Percentiles rank a stretch among this genome's conserved stretches.
These are phyloP conservation scores for Cladosporium austrohemisphaericum DNA, from an alignment of 2,329 filamentous ascomycete genomes.

Conservation along the genomic window DNA sequence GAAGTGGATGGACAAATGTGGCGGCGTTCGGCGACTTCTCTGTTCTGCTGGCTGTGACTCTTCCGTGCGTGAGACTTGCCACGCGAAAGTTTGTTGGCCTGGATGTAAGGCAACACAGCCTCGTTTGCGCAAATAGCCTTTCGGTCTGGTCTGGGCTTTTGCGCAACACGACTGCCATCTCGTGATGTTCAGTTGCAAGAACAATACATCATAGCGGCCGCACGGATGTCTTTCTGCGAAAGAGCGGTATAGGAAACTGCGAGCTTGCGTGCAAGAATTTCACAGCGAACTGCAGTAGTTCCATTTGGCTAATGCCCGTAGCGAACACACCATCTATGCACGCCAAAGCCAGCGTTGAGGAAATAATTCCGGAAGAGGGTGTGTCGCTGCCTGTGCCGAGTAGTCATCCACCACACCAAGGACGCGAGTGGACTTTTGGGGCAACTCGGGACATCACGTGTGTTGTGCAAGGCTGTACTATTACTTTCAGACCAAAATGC, in stretches of 20 bases:
- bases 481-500: not conserved
- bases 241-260: slow-evolving; percentile 2
- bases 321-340: no score
- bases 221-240: not conserved
- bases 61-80: no score
- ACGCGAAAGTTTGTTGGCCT: no score
- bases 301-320: no score
- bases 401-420: not conserved
- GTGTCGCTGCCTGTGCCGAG: slow-evolving; percentile 2
- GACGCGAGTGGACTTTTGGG: not conserved
- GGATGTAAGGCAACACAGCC: no score
- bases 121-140: no score
- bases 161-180: not conserved
- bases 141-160: no score
- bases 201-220: not conserved
- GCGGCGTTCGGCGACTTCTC: slow-evolving; percentile 8
- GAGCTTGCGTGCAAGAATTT: not conserved
- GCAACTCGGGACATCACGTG: not conserved
- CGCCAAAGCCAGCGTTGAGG: not conserved
- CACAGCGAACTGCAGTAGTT: no score
- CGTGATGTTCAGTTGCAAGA: not conserved
- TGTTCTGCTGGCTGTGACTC: no score
- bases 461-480: not conserved
- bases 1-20: not conserved
- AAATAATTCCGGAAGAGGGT: not conserved